Base-by-base conservation (phyloP, 1,139 yeast genomes). In the Saccharomyces pastorianus region DNA sequence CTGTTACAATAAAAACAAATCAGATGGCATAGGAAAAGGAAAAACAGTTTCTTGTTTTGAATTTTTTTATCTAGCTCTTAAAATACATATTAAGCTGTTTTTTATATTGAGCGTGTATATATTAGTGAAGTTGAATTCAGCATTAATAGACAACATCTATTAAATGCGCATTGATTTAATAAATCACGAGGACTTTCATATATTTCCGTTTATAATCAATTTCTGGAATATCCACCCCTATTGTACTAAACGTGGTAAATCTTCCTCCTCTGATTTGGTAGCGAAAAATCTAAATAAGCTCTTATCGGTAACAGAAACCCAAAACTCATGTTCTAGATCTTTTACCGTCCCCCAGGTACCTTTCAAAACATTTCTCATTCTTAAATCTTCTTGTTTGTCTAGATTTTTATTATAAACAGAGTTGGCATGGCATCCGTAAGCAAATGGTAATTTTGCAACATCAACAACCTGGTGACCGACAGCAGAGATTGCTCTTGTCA, bases 321-420 rank as follows among this genome's bases (percentile, higher is more conserved):
- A 38, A 4, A 60, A 49, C 52, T 67, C 70, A 26, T 57, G 51
- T 49, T 64, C 63, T 41, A 67, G 47, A 46, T 58, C 63, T 6
- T 46, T 48, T 4, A 62, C 46, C 4, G 71, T 61, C 13, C 56
- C 55, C 52, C 58, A 62, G 14, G 70, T 58, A n/a, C 73, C 75
- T 13, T 47, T 55, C 54, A 68, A 58, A 2, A 69, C 62, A 46
- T 66, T 58, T 51, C 60, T 55, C 34, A 64, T 38, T 17, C 44
- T 20, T 13, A 64, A 54, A 31, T 64, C 59, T 26, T 63, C 60
- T 49, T 71, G 68, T 53, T 67, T 65, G 31, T 64, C 66, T 55
- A 71, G 57, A 32, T 71, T 67, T 17, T 66, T 61, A 51, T 69
- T 69, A 47, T 67, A 66, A 20, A 70, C 71, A 34, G 62, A 62